Conservation (phyloP, 108 stramenopile genomes). For the Schizochytrium sp. region DNA sequence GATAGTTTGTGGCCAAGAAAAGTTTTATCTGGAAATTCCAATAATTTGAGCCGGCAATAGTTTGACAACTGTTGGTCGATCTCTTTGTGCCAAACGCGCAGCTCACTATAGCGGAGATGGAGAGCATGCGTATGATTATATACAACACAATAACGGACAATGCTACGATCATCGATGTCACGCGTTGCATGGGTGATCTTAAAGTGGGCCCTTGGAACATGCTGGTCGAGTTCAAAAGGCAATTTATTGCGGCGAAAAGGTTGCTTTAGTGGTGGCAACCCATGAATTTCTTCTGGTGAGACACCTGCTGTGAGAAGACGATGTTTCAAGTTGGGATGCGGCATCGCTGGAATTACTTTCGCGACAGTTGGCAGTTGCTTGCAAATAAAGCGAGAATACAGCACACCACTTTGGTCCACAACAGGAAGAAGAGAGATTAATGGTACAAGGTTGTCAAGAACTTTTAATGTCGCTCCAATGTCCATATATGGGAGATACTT, state of each 20-base stretch:
- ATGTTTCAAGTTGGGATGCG: neutral
- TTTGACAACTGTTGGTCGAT: neutral
- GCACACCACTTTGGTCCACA: constrained; percentile 39
- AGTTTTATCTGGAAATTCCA: constrained; percentile 32
- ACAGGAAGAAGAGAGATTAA: constrained; percentile 30
- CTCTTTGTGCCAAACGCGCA: neutral
- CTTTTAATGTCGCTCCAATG: constrained; percentile 2
- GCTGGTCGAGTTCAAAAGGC: neutral
- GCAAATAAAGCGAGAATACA: constrained; percentile 26
- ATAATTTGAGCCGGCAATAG: neutral
- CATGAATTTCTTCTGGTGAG: neutral
- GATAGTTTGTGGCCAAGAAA: constrained; percentile 4
- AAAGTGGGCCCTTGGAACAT: neutral
- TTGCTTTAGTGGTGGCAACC: neutral
- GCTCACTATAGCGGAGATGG: constrained; percentile 18
- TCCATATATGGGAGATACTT: constrained; percentile 52
- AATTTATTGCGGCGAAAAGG: neutral
- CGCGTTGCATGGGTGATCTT: neutral
- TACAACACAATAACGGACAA: neutral
- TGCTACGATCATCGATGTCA: neutral
- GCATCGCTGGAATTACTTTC: neutral
- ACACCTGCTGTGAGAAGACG: neutral
- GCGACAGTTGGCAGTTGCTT: constrained; percentile 42
- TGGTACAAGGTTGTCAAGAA: constrained; percentile 31
- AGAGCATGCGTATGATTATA: neutral